Conservation (phyloP, 495 filamentous ascomycete genomes). For the Neurospora sp. region DNA sequence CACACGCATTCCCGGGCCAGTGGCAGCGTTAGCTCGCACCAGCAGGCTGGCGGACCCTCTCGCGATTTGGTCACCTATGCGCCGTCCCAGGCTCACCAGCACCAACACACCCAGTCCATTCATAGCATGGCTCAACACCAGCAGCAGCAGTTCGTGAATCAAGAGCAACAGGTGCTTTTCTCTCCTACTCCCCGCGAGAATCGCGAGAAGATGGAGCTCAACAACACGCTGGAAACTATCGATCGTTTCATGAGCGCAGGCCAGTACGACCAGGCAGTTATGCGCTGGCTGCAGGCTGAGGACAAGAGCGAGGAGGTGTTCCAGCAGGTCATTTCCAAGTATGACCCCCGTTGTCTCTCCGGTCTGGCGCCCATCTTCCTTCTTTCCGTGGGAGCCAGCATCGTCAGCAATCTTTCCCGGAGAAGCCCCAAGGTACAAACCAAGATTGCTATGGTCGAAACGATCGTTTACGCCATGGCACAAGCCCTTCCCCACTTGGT, state of each 20-base stretch:
- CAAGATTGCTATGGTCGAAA: conserved; percentile 71
- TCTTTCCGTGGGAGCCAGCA: conserved; percentile 73
- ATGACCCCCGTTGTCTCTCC: conserved; percentile 59
- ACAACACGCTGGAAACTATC: conserved; percentile 55
- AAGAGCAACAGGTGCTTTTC: conserved; percentile 25
- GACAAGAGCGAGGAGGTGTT: conserved; percentile 68
- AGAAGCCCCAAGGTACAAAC: conserved; percentile 34
- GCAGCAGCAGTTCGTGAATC: conserved; percentile 19
- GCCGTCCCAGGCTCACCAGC: conserved; percentile 1
- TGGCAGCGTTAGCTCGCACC: conserved; percentile 13
- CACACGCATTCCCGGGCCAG: conserved; percentile 8
- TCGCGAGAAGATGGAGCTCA: conserved; percentile 45
- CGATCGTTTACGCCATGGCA: conserved; percentile 46
- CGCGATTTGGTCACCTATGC: conserved; percentile 18
- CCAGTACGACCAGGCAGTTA: conserved; percentile 56
- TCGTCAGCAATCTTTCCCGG: conserved; percentile 58
- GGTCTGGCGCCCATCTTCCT: conserved; percentile 66
- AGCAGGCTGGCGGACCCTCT: conserved; percentile 3
- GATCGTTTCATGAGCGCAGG: conserved; percentile 52
- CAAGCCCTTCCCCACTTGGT: conserved; percentile 35
- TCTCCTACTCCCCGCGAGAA: conserved; percentile 24
- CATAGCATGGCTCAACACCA: conserved; percentile 24
- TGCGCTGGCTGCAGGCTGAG: conserved; percentile 76
- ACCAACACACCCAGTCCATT: conserved; percentile 8
- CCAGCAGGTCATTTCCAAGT: conserved; percentile 64